Evolutionary conservation across 495 filamentous ascomycete species (phyloP).

Genomic region (Penicillium egyptiacum): DNA sequence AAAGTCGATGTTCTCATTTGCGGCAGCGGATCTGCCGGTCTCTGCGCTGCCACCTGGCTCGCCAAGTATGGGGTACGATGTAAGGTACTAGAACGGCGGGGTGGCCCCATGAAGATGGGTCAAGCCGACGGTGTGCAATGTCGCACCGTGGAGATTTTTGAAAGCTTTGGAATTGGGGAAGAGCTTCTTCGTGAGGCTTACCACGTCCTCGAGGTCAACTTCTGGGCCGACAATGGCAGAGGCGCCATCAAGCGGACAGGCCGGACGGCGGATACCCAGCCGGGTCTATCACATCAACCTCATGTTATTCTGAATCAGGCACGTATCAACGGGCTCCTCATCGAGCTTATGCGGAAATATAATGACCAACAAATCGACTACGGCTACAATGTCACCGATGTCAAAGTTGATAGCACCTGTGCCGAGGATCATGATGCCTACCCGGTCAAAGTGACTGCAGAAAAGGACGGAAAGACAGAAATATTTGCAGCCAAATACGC

Average conservation of each 20-base stretch:
- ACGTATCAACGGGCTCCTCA: constrained; percentile 62
- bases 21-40: constrained; percentile 68
- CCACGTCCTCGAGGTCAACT: constrained; percentile 65
- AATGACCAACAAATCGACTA: constrained; percentile 59
- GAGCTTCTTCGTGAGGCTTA: constrained; percentile 70
- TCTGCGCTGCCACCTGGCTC: constrained; percentile 68
- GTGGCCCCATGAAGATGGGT: constrained; percentile 62
- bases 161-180: constrained; percentile 72
- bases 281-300: constrained; percentile 64
- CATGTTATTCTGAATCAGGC: constrained; percentile 81
- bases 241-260: constrained; percentile 53
- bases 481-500: constrained; percentile 66
- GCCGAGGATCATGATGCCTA: constrained; percentile 46
- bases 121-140: constrained; percentile 82
- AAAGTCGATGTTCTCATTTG: constrained; percentile 58
- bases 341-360: constrained; percentile 48
- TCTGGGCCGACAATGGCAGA: constrained; percentile 53
- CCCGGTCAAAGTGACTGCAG: constrained; percentile 54
- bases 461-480: constrained; percentile 52
- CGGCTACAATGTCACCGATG: constrained; percentile 53
- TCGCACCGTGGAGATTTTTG: constrained; percentile 78
- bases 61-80: constrained; percentile 58
- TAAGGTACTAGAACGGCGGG: constrained; percentile 62
- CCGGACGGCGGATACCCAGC: constrained; percentile 59
- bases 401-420: constrained; percentile 51